A percentile compares a stretch with the other conserved stretches of the same genome.
Evolutionary conservation across 2,329 filamentous ascomycete species (phyloP).

Genomic region (Magnaporthiopsis poae): DNA sequence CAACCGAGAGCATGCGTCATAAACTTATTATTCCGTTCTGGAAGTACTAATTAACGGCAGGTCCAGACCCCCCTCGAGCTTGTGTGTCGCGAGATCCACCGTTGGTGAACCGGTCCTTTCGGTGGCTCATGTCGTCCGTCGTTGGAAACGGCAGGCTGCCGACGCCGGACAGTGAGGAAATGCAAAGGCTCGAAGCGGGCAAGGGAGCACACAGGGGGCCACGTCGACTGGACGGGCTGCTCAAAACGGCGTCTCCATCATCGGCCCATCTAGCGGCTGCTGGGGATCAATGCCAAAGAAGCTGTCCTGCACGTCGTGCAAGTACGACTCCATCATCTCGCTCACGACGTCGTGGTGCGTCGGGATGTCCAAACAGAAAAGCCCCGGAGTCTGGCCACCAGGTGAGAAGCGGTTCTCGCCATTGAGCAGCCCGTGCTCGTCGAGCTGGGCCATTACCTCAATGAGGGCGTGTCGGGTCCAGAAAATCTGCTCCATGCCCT

Average conservation of each 20-base stretch:
- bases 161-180: no score
- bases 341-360: slow-evolving; percentile 14
- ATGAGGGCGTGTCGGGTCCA: slow-evolving; percentile 17
- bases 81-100: no score
- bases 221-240: no score
- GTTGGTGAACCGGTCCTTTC: no score
- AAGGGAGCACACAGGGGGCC: no score
- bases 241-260: not conserved
- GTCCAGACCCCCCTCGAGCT: no score
- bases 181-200: no score
- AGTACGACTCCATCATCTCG: slow-evolving; percentile 15
- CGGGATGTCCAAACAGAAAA: slow-evolving; percentile 14
- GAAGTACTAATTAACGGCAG: no score
- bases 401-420: slow-evolving; percentile 14
- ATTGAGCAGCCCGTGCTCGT: slow-evolving; percentile 16
- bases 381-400: slow-evolving; percentile 10
- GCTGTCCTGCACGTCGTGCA: slow-evolving; percentile 14
- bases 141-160: no score
- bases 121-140: no score
- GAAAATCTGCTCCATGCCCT: slow-evolving; percentile 20
- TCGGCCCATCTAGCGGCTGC: not conserved
- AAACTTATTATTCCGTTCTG: no score
- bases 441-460: slow-evolving; percentile 19
- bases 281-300: slow-evolving; percentile 11
- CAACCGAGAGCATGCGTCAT: no score